Conservation (phyloP, 352 stramenopile species). For the Globisporangium canariense region DNA sequence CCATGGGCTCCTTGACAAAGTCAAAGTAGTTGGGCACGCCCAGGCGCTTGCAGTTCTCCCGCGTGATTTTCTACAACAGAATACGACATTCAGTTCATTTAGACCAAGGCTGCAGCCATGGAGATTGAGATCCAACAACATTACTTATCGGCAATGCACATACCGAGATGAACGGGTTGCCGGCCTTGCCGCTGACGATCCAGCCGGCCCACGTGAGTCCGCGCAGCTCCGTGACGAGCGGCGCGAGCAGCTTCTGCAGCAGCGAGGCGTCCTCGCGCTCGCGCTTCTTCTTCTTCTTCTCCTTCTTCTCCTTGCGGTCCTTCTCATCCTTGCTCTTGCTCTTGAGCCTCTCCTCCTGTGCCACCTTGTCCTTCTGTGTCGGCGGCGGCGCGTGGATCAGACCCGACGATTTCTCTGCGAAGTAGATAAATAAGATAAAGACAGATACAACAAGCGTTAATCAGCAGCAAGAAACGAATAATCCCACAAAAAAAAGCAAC, state of each 20-base stretch:
- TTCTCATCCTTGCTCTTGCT: constrained; percentile 62
- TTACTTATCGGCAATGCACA: neutral
- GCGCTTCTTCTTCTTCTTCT: constrained; percentile 83
- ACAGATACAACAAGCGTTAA: neutral
- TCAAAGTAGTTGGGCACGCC: constrained; percentile 86
- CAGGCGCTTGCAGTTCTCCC: constrained; percentile 81
- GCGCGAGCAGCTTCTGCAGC: constrained; percentile 74
- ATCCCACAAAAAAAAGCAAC: neutral
- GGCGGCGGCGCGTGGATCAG: constrained; percentile 66
- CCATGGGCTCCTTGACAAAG: constrained; percentile 78
- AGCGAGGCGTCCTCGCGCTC: constrained; percentile 65
- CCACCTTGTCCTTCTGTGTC: constrained; percentile 30
- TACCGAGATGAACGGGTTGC: constrained; percentile 73
- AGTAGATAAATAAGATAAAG: neutral
- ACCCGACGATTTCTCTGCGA: constrained; percentile 37
- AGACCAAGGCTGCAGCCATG: neutral
- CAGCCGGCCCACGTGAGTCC: constrained; percentile 70
- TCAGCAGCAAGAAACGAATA: neutral
- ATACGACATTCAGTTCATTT: neutral
- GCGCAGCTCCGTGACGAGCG: constrained; percentile 59
- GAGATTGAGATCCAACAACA: neutral
- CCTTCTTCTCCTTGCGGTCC: constrained; percentile 78
- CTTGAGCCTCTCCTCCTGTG: constrained; percentile 47
- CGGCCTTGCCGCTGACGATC: constrained; percentile 67
- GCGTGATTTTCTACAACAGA: constrained; percentile 62